Base-by-base conservation (phyloP, 2,329 filamentous ascomycete species). In the Dothideomycetes sp. region DNA sequence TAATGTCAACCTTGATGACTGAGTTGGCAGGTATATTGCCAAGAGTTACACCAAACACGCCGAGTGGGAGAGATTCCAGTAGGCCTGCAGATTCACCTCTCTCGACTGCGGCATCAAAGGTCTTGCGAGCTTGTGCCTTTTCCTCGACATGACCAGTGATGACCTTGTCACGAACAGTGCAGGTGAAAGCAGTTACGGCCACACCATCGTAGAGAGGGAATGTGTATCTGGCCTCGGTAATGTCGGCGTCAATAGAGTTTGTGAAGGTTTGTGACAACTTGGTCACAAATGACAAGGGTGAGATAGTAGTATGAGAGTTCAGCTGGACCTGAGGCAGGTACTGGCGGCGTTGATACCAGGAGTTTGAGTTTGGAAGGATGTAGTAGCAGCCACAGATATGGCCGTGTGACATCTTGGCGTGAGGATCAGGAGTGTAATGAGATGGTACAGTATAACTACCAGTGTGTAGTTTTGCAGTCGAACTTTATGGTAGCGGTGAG, bases 171-270 rank as follows among this genome's bases (percentile, higher is more conserved):
- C 71, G 78, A 33, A 86, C 67, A 11, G 65, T 72, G 59, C 80
- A 85, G 4, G 66, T 71, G 48, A 86, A 87, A 3, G 65, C 69
- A 6, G 80, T 78, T 1, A 87, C 76, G 5, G 75, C 80, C 12
- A 83, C 77, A 8, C 82, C 81, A 52, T 84, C 79, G 47, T 80
- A 83, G 0, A 87, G 65, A 0, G 82, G 82, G 47, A 87, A 86
- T 0, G 70, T 70, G 54, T 87, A 87, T 11, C 67, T 65, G 12
- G 77, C 69, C 52, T 84, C 64, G 7, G 64, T 53, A 45, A 79
- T 70, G 8, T 62, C 55, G 2, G 57, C 51, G 1, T 51, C 35
- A 2, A 67, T 65, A 0, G 75, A 69, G 47, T 84, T 84, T 49
- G 67, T 56, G 49, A 82, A 86, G 0, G 64, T 77, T 56, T 84